Evolutionary conservation across 2,329 filamentous ascomycete genomes (phyloP).

Genomic region (Fusarium sulawesiense): DNA sequence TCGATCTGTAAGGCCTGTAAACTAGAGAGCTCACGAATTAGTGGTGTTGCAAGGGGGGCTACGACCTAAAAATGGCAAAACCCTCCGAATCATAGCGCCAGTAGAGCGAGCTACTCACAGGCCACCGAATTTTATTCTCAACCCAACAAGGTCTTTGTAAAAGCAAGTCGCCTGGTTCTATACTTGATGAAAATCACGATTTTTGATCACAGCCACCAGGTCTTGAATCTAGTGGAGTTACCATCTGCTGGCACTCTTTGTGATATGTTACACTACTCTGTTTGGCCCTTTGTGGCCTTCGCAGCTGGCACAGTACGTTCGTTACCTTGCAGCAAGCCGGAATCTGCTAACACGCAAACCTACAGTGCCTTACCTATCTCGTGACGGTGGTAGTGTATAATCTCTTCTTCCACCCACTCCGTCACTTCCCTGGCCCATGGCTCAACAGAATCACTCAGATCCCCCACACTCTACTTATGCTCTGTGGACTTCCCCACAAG

Average conservation of each 20-base stretch:
- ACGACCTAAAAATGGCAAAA: background rate
- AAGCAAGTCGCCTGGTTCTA: rapidly evolving
- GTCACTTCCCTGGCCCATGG: slow-evolving; percentile 2
- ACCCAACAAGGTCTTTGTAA: background rate
- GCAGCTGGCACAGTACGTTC: background rate
- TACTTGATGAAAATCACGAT: background rate
- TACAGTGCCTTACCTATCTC: background rate
- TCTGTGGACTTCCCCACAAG: background rate
- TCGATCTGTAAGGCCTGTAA: background rate
- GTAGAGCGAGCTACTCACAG: background rate
- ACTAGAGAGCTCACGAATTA: background rate
- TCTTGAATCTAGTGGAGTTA: rapidly evolving
- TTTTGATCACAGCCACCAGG: background rate
- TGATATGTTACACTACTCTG: background rate
- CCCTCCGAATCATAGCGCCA: background rate
- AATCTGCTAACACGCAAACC: rapidly evolving
- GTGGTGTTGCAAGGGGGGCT: too few relatives aligned
- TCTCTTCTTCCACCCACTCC: slow-evolving; percentile 4
- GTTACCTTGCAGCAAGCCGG: rapidly evolving
- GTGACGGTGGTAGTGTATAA: background rate
- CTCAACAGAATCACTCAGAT: background rate
- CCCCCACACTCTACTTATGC: background rate
- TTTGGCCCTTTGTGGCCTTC: background rate
- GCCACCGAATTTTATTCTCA: background rate
- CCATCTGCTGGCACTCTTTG: rapidly evolving